Evolutionary conservation across 2,329 filamentous ascomycete species (phyloP).

Genomic region (Colletotrichum agaves): DNA sequence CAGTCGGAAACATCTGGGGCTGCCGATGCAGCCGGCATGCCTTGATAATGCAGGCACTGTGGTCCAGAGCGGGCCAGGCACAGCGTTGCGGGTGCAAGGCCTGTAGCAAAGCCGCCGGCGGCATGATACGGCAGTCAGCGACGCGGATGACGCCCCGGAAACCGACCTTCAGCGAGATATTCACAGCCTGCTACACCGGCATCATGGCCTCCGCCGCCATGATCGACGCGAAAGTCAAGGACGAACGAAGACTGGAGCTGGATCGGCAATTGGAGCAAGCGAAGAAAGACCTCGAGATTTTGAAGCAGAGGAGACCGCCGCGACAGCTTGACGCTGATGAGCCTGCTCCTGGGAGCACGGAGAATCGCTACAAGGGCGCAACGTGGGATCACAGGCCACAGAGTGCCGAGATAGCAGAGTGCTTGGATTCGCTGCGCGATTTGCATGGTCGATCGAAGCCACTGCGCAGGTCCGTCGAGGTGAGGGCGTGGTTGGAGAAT

Average conservation of each 20-base stretch:
- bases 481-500: conserved; percentile 15
- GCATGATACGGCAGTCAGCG: conserved; percentile 61
- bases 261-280: conserved; percentile 69
- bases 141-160: conserved; percentile 61
- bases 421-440: conserved; percentile 23
- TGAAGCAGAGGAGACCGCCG: conserved; percentile 48
- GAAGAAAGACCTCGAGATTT: conserved; percentile 56
- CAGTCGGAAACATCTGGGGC: conserved; percentile 28
- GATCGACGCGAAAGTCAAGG: conserved; percentile 69
- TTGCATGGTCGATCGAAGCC: not conserved
- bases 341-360: conserved; percentile 42
- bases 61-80: conserved; percentile 73
- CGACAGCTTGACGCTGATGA: conserved; percentile 31
- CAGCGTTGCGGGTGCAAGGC: conserved; percentile 72
- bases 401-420: conserved; percentile 14
- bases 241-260: conserved; percentile 67
- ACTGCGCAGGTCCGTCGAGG: not conserved
- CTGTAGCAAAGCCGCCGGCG: conserved; percentile 63
- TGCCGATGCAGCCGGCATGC: conserved; percentile 45
- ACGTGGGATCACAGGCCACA: conserved; percentile 9
- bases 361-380: conserved; percentile 30
- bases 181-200: conserved; percentile 76
- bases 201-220: conserved; percentile 73
- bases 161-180: conserved; percentile 62
- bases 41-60: conserved; percentile 72